Conservation (phyloP, 345 rosid species). For the Gossypium sturtianum region DNA sequence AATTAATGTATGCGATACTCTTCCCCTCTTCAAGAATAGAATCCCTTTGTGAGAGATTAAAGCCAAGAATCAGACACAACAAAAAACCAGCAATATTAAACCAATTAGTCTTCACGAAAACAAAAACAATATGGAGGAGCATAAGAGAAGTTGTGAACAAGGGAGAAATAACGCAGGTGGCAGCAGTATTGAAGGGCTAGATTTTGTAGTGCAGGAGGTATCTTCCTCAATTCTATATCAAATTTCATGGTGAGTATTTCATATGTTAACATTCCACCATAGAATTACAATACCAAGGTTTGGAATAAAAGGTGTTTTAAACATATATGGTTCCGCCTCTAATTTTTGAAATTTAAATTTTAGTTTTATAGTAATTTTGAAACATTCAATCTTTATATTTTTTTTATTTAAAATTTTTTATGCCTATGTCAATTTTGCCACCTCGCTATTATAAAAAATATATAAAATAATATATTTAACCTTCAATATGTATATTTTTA, state of each 20-base stretch:
- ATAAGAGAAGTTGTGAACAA: background rate
- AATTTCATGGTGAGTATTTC: slow-evolving; percentile 22
- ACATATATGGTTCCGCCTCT: background rate
- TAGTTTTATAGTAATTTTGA: too few relatives aligned
- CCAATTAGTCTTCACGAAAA: background rate
- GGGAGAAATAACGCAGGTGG: slow-evolving; percentile 6
- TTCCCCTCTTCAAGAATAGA: slow-evolving; percentile 11
- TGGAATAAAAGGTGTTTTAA: background rate
- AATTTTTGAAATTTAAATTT: too few relatives aligned
- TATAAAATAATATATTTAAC: too few relatives aligned
- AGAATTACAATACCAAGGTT: too few relatives aligned
- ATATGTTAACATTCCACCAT: background rate
- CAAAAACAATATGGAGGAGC: slow-evolving; percentile 13
- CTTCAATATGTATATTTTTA: too few relatives aligned
- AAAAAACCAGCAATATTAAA: background rate
- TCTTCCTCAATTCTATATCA: background rate
- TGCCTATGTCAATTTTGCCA: too few relatives aligned
- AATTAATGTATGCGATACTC: too few relatives aligned
- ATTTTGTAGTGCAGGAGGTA: too few relatives aligned
- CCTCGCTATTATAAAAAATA: too few relatives aligned
- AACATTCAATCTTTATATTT: too few relatives aligned
- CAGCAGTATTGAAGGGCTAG: slow-evolving; percentile 23
- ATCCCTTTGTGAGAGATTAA: background rate
- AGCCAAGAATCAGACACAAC: background rate
- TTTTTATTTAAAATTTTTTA: too few relatives aligned